These are phyloP conservation scores for Ascochyta viciae-villosae DNA, from an alignment of 2,329 filamentous ascomycete species.

Conservation along the genomic window DNA sequence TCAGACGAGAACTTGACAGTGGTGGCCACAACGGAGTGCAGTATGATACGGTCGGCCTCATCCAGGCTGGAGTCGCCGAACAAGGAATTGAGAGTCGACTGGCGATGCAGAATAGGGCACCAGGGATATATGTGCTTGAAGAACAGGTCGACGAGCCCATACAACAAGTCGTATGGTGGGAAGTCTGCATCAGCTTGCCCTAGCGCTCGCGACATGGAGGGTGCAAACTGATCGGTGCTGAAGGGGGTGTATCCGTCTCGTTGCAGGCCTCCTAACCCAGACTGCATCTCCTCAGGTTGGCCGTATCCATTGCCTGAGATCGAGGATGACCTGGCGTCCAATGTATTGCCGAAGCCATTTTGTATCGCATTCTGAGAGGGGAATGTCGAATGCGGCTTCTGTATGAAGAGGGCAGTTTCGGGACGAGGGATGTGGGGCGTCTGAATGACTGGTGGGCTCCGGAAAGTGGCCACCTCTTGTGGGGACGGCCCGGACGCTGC, in stretches of 20 bases:
- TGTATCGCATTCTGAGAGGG: slow-evolving; percentile 41
- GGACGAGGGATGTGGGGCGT: slow-evolving; percentile 53
- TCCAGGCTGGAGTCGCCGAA: slow-evolving; percentile 76
- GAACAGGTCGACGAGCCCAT: slow-evolving; percentile 66
- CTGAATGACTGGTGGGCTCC: slow-evolving; percentile 46
- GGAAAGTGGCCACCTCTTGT: slow-evolving; percentile 44
- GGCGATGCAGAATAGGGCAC: slow-evolving; percentile 89
- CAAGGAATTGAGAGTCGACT: slow-evolving; percentile 79
- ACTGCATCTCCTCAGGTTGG: slow-evolving; percentile 36
- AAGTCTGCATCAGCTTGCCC: slow-evolving; percentile 54
- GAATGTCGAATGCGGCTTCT: slow-evolving; percentile 51
- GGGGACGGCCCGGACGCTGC: slow-evolving; percentile 35
- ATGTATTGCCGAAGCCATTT: slow-evolving; percentile 46
- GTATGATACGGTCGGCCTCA: slow-evolving; percentile 80
- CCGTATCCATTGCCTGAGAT: slow-evolving; percentile 40
- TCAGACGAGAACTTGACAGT: slow-evolving; percentile 86
- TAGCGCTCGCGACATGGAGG: slow-evolving; percentile 37
- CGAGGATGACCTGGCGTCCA: slow-evolving; percentile 35
- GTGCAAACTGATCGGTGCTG: slow-evolving; percentile 39
- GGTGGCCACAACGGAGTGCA: slow-evolving; percentile 89
- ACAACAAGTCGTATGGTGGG: slow-evolving; percentile 66
- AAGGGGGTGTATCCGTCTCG: slow-evolving; percentile 41
- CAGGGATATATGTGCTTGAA: slow-evolving; percentile 71
- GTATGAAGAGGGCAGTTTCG: slow-evolving; percentile 56
- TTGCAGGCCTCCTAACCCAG: slow-evolving; percentile 30